These are phyloP conservation scores for Xylariaceae sp. DNA, from an alignment of 2,329 filamentous ascomycete genomes.

Conservation along the genomic window DNA sequence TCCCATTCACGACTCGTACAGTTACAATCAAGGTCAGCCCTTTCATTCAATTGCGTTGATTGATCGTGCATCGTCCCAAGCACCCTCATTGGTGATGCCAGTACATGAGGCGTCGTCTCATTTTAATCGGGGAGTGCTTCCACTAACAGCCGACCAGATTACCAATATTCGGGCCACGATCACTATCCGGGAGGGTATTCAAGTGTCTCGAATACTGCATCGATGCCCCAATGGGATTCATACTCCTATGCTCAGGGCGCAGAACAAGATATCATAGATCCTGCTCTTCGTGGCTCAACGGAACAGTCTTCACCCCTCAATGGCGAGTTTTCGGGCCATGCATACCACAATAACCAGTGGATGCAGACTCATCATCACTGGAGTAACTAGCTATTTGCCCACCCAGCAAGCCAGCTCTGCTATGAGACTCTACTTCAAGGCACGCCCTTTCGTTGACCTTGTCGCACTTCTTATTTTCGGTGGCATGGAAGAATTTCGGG, in stretches of 20 bases:
- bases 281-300: constrained; percentile 24
- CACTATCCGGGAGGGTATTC: constrained; percentile 24
- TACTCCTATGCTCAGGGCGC: constrained; percentile 24
- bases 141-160: constrained; percentile 27
- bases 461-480: too few species aligned
- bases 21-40: constrained; percentile 29
- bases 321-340: constrained; percentile 24
- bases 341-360: constrained; percentile 22
- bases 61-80: too few species aligned
- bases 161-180: constrained; percentile 25
- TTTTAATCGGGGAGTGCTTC: background rate
- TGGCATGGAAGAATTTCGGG: too few species aligned
- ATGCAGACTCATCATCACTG: constrained; percentile 28
- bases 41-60: too few species aligned
- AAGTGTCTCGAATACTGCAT: constrained; percentile 20
- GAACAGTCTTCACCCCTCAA: constrained; percentile 25
- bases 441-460: too few species aligned
- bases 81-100: too few species aligned
- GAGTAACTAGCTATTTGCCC: constrained; percentile 22
- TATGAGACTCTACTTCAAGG: too few species aligned
- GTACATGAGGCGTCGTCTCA: background rate
- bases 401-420: too few species aligned
- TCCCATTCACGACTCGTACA: constrained; percentile 26
- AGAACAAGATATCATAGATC: constrained; percentile 31
- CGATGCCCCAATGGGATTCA: constrained; percentile 26